Evolutionary conservation across 2,329 filamentous ascomycete genomes (phyloP).

Genomic region (Colletotrichum lindemuthianum): DNA sequence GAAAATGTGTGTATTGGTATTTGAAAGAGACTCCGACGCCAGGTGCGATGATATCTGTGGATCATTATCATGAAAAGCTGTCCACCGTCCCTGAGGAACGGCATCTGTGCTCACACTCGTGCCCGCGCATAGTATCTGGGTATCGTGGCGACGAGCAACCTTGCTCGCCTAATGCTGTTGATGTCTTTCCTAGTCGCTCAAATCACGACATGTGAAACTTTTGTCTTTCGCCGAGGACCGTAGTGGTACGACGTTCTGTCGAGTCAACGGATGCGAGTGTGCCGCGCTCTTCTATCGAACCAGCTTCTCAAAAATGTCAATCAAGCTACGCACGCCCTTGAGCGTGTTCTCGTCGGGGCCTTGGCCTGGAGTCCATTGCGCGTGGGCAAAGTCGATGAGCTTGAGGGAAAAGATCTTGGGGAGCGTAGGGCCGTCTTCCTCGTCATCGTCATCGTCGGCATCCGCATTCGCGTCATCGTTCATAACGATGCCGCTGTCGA

Average conservation of each 20-base stretch:
- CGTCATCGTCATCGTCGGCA: constrained; percentile 41
- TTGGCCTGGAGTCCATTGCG: constrained; percentile 80
- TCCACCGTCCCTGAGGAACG: constrained; percentile 28
- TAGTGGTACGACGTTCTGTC: constrained; percentile 10
- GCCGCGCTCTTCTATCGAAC: constrained; percentile 41
- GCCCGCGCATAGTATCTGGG: constrained; percentile 28
- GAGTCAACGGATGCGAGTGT: background rate
- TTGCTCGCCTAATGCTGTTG: constrained; percentile 28
- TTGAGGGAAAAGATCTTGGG: constrained; percentile 82
- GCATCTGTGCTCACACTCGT: constrained; percentile 28
- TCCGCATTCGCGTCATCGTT: constrained; percentile 41
- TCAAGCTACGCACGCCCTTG: constrained; percentile 76
- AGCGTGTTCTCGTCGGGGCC: constrained; percentile 89
- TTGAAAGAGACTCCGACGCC: constrained; percentile 28
- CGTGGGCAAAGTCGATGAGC: constrained; percentile 97
- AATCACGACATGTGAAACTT: constrained; percentile 23
- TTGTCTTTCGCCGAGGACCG: constrained; percentile 9
- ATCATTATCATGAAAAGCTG: constrained; percentile 34
- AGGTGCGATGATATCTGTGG: constrained; percentile 25
- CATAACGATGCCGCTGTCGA: constrained; percentile 64
- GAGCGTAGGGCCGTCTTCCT: constrained; percentile 55
- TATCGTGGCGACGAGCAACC: constrained; percentile 24
- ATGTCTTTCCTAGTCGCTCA: constrained; percentile 12
- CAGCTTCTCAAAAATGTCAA: constrained; percentile 76
- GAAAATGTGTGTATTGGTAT: constrained; percentile 18